Evolutionary conservation across 1,284 basidiomycete species (phyloP).

Genomic region (Naganishia sp.): DNA sequence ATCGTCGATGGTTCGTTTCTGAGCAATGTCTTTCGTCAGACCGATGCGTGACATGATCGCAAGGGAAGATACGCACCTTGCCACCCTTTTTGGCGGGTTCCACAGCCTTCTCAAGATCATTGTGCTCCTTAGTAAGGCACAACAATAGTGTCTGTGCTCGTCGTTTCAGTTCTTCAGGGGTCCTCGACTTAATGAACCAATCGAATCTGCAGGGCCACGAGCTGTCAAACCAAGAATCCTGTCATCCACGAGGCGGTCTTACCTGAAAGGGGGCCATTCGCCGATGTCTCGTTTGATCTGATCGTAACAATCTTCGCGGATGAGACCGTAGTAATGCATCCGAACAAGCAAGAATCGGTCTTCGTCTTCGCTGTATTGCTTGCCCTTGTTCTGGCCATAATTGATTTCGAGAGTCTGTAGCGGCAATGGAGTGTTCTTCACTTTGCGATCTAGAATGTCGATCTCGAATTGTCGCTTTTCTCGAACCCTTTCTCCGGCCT

Average conservation of each 20-base stretch:
- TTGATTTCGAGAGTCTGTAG: slow-evolving; percentile 94
- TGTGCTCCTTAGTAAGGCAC: slow-evolving; percentile 85
- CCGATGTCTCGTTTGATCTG: slow-evolving; percentile 94
- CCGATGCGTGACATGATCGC: not conserved
- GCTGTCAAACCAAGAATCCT: not conserved
- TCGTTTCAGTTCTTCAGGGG: slow-evolving; percentile 84
- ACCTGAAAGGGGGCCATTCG: slow-evolving; percentile 90
- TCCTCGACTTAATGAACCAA: slow-evolving; percentile 98
- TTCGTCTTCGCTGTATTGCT: slow-evolving; percentile 94
- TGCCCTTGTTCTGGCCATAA: slow-evolving; percentile 93
- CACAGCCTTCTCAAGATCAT: slow-evolving; percentile 60
- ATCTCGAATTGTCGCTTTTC: slow-evolving; percentile 64
- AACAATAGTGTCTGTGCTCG: slow-evolving; percentile 85
- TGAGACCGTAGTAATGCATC: slow-evolving; percentile 88
- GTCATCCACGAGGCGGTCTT: slow-evolving; percentile 21
- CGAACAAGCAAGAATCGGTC: slow-evolving; percentile 93
- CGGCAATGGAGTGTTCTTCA: slow-evolving; percentile 76
- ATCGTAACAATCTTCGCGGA: slow-evolving; percentile 89
- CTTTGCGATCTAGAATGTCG: slow-evolving; percentile 82
- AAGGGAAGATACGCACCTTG: slow-evolving; percentile 41
- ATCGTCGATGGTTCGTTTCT: slow-evolving; percentile 56
- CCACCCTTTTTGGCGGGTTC: slow-evolving; percentile 44
- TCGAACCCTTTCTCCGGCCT: slow-evolving; percentile 76
- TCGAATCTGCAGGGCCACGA: slow-evolving; percentile 62
- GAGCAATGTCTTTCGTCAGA: slow-evolving; percentile 7